Evolutionary conservation across 192 early-diverging fungal genomes (phyloP).

Genomic region (Rhizophagus prolifer): DNA sequence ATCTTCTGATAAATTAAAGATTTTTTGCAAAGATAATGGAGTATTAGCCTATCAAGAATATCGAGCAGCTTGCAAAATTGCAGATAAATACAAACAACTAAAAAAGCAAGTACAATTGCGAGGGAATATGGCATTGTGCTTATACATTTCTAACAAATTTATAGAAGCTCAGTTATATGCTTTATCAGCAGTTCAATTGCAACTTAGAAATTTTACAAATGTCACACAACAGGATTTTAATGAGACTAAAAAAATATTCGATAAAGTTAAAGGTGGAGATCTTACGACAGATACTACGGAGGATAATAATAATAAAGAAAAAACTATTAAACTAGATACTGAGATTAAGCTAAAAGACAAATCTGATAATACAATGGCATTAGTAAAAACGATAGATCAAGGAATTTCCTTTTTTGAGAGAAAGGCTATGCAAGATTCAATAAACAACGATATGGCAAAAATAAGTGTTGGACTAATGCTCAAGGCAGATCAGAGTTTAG

Average conservation of each 20-base stretch:
- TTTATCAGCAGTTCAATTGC: background rate
- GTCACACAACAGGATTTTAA: background rate
- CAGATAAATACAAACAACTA: background rate
- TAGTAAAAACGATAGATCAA: background rate
- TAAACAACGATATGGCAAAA: background rate
- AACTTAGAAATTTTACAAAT: background rate
- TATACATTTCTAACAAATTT: background rate
- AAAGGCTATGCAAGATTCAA: background rate
- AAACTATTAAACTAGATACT: background rate
- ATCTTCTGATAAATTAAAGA: background rate
- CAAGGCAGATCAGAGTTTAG: background rate
- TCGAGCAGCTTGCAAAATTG: slow-evolving; percentile 9
- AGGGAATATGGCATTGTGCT: slow-evolving; percentile 3
- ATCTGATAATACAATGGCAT: background rate
- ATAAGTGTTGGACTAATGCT: background rate
- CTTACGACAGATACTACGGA: too few relatives aligned
- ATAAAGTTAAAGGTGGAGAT: slow-evolving; percentile 7
- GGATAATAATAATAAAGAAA: background rate
- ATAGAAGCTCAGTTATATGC: slow-evolving; percentile 9
- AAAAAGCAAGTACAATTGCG: slow-evolving; percentile 4
- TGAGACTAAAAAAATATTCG: slow-evolving; percentile 4
- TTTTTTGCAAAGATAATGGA: background rate
- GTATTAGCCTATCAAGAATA: background rate
- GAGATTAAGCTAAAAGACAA: background rate
- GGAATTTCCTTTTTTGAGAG: background rate